Base-by-base conservation (phyloP, 306 rosid genomes). In the Rubus idaeus region DNA sequence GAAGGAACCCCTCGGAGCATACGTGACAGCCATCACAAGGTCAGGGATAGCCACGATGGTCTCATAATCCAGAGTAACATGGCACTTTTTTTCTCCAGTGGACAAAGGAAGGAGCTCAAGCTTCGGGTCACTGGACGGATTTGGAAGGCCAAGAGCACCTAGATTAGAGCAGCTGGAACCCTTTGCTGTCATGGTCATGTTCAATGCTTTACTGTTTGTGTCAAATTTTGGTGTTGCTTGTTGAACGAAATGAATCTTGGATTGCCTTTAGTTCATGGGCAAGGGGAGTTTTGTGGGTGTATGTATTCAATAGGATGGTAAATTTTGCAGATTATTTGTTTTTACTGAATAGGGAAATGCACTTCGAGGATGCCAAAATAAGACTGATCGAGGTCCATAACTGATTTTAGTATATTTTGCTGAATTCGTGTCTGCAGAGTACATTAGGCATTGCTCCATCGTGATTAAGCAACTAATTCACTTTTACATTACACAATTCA, bases 1-100 rank as follows among this genome's bases (percentile, higher is more conserved):
- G 73, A 80, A 70, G 80, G 84, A 56, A 80, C 80, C 21, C 84
- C 84, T 8, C 60, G 80, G 56, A 80, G 77, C 80, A 75, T 80
- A 47, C 68, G 66, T 50, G 80, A 80, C 12, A 70, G 73, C 55
- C 80, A 80, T 42, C 67, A 56, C 58, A 75, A 80, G 55, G 84
- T 75, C 5, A 70, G 80, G 71, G 80, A 62, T 10, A 81, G 74
- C 52, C 73, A 81, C 30, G 80, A 81, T 13, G 80, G 84, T 45
- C 84, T 81, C 44, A 81, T 81, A 51, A 65, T 81, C n/a, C 81
- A 76, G 46, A 53, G 74, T 2, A 76, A 76, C 78, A 81, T 81
- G 69, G 84, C 84, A 53, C 84, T 76, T 5, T 81, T 77, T 71
- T 81, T 76, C 81, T 77, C 84, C 7, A 69, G 70, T 7, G 81